A percentile compares a stretch with the other conserved stretches of the same genome.
phyloP scores from a whole-genome alignment of 805 yeast species.

The Metschnikowia matae region DNA sequence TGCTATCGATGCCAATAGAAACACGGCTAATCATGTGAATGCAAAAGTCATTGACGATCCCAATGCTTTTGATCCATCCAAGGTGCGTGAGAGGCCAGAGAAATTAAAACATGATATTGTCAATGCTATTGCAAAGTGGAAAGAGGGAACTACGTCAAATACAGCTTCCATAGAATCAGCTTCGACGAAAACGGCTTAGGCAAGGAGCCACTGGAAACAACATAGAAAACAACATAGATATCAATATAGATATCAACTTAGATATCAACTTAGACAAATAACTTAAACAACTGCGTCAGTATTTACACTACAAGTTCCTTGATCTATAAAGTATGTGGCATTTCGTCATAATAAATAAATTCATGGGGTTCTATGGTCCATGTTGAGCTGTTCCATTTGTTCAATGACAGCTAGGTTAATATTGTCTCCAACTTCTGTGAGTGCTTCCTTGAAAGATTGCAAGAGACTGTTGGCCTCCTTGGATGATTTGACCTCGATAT shows the following conservation, averaged over 20 bases:
- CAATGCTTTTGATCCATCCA: slow-evolving; percentile 5
- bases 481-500: slow-evolving; percentile 18
- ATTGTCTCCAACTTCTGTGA: slow-evolving; percentile 22
- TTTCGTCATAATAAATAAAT: slow-evolving; percentile 4
- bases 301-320: neutral
- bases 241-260: no score
- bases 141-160: neutral
- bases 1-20: neutral
- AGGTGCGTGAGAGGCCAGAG: slow-evolving; percentile 11
- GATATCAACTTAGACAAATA: no score
- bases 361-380: neutral
- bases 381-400: slow-evolving; percentile 7
- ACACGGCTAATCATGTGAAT: neutral
- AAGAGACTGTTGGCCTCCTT: slow-evolving; percentile 22
- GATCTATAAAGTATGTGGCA: slow-evolving; percentile 7
- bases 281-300: no score
- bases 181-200: no score
- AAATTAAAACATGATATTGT: slow-evolving; percentile 8
- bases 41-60: neutral
- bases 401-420: slow-evolving; percentile 19
- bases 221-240: no score
- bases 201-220: no score
- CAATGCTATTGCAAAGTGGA: slow-evolving; percentile 1
- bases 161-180: neutral
- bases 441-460: slow-evolving; percentile 21